Evolutionary conservation across 805 yeast species (phyloP), one percentile per base, ranked within the genome.

Genomic region (Myxozyma mucilagina): DNA sequence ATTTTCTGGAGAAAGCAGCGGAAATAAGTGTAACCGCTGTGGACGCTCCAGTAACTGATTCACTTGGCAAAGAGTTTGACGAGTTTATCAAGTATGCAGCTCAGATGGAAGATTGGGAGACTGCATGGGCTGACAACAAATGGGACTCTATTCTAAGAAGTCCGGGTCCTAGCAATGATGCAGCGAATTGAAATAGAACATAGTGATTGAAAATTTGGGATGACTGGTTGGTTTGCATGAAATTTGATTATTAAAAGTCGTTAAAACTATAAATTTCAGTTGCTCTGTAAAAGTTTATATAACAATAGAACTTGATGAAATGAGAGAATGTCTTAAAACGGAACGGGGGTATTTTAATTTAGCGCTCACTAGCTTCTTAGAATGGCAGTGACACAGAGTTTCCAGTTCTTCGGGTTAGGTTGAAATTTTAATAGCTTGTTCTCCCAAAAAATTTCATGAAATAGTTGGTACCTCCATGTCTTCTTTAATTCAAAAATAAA

Each of bases 111-210:
- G 36, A 60, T 42, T n/a, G 20, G 13, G 57, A 51, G n/a, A 16
- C 49, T 3, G 20, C 53, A 6, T 60, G 63, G 63, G 45, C 24
- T 10, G 57, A 60, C 51, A 50, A 43, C 41, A 43, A 47, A 24
- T 60, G 63, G 63, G 63, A 60, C 39, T 39, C 53, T 14, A 36
- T 48, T 9, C 24, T 55, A 8, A 47, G 48, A 47, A n/a, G 20
- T 10, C 18, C 44, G 32, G 35, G 32, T 32, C 24, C 57, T 16
- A 20, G 20, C 10, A 16, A 9, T 41, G 18, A 20, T 41, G 45
- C 20, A n/a, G n/a, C 41, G 41, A 38, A n/a, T 38, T 38, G 41
- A 38, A 38, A 38, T 38, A 3, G 41, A 38, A 38, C 29, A 24
- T 24, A 24, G 29, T 24, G 29, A 24, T 24, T 4, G 29, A 24